These are phyloP conservation scores for Aegilops umbellulata DNA, from an alignment of 176 grass and related monocot species.

Conservation along the genomic window DNA sequence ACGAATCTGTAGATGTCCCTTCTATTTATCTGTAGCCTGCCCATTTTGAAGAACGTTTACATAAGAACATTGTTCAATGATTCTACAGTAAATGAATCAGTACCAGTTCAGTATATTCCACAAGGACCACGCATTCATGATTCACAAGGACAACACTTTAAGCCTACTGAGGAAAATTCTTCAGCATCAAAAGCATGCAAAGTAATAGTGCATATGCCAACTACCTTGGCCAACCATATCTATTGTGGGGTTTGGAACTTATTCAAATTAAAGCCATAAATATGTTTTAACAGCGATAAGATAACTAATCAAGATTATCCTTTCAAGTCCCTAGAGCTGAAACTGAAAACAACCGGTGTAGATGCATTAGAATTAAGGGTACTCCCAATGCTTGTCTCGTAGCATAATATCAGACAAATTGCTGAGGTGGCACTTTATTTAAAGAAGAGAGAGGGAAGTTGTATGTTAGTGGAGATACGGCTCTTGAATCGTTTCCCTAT, in stretches of 20 bases:
- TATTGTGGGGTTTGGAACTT: background rate
- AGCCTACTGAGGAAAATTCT: background rate
- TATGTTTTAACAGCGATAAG: background rate
- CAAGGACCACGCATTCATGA: constrained; percentile 1
- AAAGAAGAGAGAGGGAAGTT: no score
- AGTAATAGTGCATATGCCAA: background rate
- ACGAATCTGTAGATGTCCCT: background rate
- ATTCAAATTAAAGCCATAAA: background rate
- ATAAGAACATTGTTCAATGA: constrained; percentile 20
- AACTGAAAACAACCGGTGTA: constrained; percentile 4
- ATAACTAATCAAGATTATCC: background rate
- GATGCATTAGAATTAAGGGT: background rate
- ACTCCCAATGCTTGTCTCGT: no score
- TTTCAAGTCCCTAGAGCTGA: background rate
- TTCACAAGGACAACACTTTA: background rate
- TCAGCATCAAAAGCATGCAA: constrained; percentile 10
- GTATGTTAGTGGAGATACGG: no score
- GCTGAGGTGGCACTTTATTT: no score
- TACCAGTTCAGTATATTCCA: constrained; percentile 11
- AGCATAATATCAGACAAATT: no score
- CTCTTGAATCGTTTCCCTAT: no score
- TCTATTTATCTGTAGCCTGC: constrained; percentile 31
- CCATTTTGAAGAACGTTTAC: constrained; percentile 7
- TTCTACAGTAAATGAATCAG: constrained; percentile 8
- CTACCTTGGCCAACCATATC: background rate